Evolutionary conservation across 1,284 basidiomycete species (phyloP).

Genomic region (Cryptococcus sp.): DNA sequence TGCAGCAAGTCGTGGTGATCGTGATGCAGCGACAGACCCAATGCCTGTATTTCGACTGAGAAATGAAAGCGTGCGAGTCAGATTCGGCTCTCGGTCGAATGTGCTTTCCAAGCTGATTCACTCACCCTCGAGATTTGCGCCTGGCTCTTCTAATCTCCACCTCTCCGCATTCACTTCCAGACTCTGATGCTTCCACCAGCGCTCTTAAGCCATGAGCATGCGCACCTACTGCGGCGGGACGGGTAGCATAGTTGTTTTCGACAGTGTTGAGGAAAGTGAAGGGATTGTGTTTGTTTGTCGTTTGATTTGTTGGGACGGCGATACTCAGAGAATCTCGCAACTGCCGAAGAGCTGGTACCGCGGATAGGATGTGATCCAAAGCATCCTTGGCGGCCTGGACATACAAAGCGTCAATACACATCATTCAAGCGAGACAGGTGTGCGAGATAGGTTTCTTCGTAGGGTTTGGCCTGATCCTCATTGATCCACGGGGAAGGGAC

Average conservation of each 20-base stretch:
- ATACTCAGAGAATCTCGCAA: constrained; percentile 20
- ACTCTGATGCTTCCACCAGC: constrained; percentile 31
- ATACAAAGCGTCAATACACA: too few species aligned
- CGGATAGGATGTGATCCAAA: constrained; percentile 28
- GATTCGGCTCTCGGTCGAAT: neutral
- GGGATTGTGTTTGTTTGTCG: neutral
- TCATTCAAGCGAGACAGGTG: too few species aligned
- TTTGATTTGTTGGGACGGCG: neutral
- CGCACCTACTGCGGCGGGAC: constrained; percentile 26
- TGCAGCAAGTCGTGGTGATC: constrained; percentile 16
- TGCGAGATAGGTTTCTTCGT: constrained; percentile 2
- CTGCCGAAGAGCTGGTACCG: constrained; percentile 28
- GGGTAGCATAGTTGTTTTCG: constrained; percentile 25
- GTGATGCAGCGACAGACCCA: constrained; percentile 15
- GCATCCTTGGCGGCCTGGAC: constrained; percentile 24
- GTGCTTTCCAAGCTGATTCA: neutral
- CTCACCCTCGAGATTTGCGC: constrained; percentile 10
- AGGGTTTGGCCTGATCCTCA: neutral
- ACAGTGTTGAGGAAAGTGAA: constrained; percentile 4
- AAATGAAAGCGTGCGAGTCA: neutral
- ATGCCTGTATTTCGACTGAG: constrained; percentile 15
- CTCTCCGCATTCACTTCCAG: constrained; percentile 11
- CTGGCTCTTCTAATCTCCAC: constrained; percentile 1
- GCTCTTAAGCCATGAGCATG: constrained; percentile 21
- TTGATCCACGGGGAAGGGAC: neutral